A percentile compares a stretch with the other conserved stretches of the same genome.
These are phyloP conservation scores for Phytophthora foliorum DNA, from an alignment of 352 stramenopile species.

Conservation along the genomic window DNA sequence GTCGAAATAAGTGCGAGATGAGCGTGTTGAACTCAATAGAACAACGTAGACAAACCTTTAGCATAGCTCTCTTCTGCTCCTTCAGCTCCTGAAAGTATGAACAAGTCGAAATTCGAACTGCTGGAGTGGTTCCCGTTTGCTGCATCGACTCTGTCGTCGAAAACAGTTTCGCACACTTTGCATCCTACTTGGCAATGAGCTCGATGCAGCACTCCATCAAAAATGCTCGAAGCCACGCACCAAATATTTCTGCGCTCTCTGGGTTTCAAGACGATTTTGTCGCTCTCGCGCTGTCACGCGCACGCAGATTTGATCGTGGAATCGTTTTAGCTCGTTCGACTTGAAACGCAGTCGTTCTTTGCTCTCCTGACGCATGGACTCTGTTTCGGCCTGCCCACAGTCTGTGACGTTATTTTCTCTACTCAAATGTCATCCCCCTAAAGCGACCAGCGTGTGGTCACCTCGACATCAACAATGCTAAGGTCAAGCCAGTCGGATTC, in stretches of 20 bases:
- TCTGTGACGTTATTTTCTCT: background rate
- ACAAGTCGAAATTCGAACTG: constrained; percentile 11
- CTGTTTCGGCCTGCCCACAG: constrained; percentile 41
- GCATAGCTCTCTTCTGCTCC: constrained; percentile 19
- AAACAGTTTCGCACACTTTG: constrained; percentile 51
- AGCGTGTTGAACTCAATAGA: background rate
- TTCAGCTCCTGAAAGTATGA: constrained; percentile 29
- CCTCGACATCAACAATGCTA: constrained; percentile 28
- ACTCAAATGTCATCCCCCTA: background rate
- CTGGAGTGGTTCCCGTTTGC: background rate
- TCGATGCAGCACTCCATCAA: background rate
- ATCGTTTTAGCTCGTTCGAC: constrained; percentile 58
- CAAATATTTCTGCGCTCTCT: constrained; percentile 35
- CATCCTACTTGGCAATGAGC: constrained; percentile 31
- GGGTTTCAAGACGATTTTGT: constrained; percentile 43
- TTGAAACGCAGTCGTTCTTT: constrained; percentile 44
- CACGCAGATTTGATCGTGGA: constrained; percentile 70
- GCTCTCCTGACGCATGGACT: constrained; percentile 45
- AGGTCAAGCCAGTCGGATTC: constrained; percentile 24
- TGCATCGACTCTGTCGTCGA: constrained; percentile 23
- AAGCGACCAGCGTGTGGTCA: background rate
- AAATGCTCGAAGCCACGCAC: constrained; percentile 8
- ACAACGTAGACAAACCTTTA: constrained; percentile 27
- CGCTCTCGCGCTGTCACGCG: constrained; percentile 59
- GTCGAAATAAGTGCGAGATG: background rate